Evolutionary conservation across 345 rosid species (phyloP).

Genomic region (Geranium brycei): DNA sequence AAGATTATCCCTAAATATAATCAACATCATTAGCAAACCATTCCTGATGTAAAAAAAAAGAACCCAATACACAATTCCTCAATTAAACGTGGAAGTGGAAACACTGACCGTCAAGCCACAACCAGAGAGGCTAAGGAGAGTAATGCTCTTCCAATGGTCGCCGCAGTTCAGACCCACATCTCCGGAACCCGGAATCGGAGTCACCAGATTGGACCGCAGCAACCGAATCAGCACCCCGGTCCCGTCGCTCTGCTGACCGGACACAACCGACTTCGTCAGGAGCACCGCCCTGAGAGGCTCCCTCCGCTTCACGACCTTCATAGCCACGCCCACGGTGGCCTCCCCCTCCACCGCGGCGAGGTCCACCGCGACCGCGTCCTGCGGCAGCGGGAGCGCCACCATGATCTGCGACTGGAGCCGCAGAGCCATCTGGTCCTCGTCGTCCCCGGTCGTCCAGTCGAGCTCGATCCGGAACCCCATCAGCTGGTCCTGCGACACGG

Average conservation of each 20-base stretch:
- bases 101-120: constrained; percentile 52
- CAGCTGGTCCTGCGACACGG: constrained; percentile 46
- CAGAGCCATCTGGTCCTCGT: constrained; percentile 85
- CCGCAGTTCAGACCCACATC: constrained; percentile 29
- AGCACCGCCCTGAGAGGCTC: constrained; percentile 61
- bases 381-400: constrained; percentile 89
- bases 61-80: background rate
- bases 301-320: constrained; percentile 76
- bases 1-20: too few relatives aligned
- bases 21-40: too few relatives aligned
- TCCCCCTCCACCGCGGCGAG: constrained; percentile 20
- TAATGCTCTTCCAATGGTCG: constrained; percentile 72
- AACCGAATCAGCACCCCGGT: constrained; percentile 59
- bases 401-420: constrained; percentile 77
- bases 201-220: constrained; percentile 40
- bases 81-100: background rate
- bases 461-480: constrained; percentile 57
- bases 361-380: constrained; percentile 60
- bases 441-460: constrained; percentile 83
- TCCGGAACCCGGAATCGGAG: constrained; percentile 20
- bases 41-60: background rate
- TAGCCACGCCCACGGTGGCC: constrained; percentile 39
- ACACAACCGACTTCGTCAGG: constrained; percentile 51
- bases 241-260: constrained; percentile 85
- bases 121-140: constrained; percentile 62